Evolutionary conservation across 2,329 filamentous ascomycete species (phyloP), one percentile per base, ranked within the genome.

Genomic region (Trichophyton rubrum): DNA sequence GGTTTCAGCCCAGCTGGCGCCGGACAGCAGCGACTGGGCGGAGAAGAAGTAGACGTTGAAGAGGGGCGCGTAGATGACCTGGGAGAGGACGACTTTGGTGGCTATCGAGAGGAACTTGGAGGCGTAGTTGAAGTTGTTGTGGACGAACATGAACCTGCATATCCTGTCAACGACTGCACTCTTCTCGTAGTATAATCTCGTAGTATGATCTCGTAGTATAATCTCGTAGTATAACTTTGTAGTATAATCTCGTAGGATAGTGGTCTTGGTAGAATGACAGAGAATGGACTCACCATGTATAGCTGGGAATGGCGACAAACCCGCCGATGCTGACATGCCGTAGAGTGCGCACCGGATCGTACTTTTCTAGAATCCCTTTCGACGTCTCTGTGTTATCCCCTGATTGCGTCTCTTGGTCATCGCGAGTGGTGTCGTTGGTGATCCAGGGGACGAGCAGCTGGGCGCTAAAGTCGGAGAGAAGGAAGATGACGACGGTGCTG

Each of bases 1-100:
- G 0, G 86, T 82, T 60, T 89, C 86, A 5, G 75, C 70, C 1
- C 85, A 69, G 0, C 79, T 80, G 30, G 87, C 85, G 41, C 90
- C 90, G 0, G 84, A 81, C 1, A 95, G 78, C 3, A 90, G 76
- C 0, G 88, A 86, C 70, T 95, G 89, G 73, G 87, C 80, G 62
- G 85, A 84, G 72, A 95, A 89, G 75, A 95, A 95, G 73, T 89
- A 90, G 24, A 83, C 80, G 73, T 88, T 92, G 77, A 95, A 95
- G 8, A 88, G 68, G 1, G 92, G 90, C 1, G 91, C 89, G 75
- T 95, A 96, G 67, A 84, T 75, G 11, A 82, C 71, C 75, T 96
- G 91, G 74, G 90, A 93, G 41, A 96, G 80, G 45, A 80, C 71
- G 61, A 96, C 88, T 74, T 96, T 95, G 60, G 84, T 84, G 33